Conservation (phyloP, 257 asterid species). For the Solanum rostratum region DNA sequence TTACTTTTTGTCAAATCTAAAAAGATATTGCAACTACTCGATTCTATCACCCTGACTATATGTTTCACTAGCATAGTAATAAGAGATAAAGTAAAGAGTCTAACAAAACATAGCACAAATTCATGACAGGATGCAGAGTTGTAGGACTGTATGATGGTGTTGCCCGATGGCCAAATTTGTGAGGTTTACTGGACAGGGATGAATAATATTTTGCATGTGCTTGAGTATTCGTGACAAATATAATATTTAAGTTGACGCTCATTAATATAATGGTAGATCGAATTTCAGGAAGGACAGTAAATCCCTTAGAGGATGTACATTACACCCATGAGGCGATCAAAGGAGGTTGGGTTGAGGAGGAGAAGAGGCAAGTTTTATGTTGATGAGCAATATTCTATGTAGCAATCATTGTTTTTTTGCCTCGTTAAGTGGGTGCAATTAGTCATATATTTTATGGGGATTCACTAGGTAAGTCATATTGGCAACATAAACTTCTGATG, state of each 20-base stretch:
- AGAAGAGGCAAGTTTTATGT: background rate
- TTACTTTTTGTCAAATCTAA: too few relatives aligned
- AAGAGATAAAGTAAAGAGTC: background rate
- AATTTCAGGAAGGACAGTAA: background rate
- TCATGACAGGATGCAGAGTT: background rate
- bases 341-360: background rate
- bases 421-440: too few relatives aligned
- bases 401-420: too few relatives aligned
- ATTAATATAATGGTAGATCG: background rate
- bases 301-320: background rate
- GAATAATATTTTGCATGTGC: background rate
- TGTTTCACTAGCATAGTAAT: background rate
- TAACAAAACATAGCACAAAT: background rate
- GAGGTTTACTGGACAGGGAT: background rate
- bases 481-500: too few relatives aligned
- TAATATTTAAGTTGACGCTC: background rate
- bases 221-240: background rate
- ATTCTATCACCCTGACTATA: background rate
- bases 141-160: background rate
- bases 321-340: background rate
- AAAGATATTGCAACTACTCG: too few relatives aligned
- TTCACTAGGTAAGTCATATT: too few relatives aligned
- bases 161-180: background rate
- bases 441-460: too few relatives aligned
- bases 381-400: background rate